Evolutionary conservation across 2,329 filamentous ascomycete genomes (phyloP).

Genomic region (Ceratocystiopsis brevicomis): DNA sequence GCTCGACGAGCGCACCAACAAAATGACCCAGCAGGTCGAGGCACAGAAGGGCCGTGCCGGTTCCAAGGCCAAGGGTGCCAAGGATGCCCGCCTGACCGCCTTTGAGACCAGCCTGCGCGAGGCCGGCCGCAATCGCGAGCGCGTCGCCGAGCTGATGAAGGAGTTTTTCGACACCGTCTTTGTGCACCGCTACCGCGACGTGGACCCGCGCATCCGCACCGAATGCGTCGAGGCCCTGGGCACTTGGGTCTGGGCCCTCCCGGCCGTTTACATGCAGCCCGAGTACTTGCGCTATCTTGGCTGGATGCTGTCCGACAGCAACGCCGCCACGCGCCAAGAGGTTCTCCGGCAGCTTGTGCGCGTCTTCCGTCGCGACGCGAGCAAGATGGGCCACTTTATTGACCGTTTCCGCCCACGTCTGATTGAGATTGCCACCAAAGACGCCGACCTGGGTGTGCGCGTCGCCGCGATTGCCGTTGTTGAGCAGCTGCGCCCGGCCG

Average conservation of each 20-base stretch:
- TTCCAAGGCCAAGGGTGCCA: constrained; percentile 36
- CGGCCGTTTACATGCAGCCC: constrained; percentile 77
- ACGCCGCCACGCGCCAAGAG: constrained; percentile 58
- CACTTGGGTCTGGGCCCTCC: constrained; percentile 70
- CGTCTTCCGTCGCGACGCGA: constrained; percentile 64
- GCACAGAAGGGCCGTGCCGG: constrained; percentile 51
- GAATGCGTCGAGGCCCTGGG: constrained; percentile 79
- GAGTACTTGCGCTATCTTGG: constrained; percentile 83
- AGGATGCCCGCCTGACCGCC: constrained; percentile 58
- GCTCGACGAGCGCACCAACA: constrained; percentile 42
- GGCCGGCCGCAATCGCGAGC: constrained; percentile 48
- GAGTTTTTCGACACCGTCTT: constrained; percentile 88
- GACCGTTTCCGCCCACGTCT: constrained; percentile 75
- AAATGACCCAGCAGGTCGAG: constrained; percentile 60
- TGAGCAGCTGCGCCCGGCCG: constrained; percentile 62
- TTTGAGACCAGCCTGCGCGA: constrained; percentile 56
- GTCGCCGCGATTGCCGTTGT: constrained; percentile 66
- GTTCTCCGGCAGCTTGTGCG: constrained; percentile 66
- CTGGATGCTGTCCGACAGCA: constrained; percentile 80
- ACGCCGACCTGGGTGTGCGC: constrained; percentile 65
- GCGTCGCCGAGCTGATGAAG: constrained; percentile 52
- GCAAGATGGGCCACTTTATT: constrained; percentile 77
- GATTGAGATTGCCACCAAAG: constrained; percentile 79
- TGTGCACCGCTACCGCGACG: constrained; percentile 85
- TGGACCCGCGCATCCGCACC: constrained; percentile 72